Evolutionary conservation across 2,329 filamentous ascomycete genomes (phyloP).

Genomic region (Monosporascus ibericus): DNA sequence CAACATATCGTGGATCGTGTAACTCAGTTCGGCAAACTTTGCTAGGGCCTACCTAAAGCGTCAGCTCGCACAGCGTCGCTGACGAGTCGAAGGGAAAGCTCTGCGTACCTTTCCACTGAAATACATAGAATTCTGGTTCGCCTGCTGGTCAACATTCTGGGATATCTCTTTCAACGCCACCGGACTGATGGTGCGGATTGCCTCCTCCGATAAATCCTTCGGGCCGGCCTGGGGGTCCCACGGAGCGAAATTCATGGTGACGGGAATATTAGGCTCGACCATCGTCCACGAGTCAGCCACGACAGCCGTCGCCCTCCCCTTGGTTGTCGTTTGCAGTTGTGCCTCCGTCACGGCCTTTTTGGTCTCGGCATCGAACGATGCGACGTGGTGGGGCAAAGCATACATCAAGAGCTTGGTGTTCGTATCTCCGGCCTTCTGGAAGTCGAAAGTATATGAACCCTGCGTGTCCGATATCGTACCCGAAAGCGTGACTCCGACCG

Average conservation of each 20-base stretch:
- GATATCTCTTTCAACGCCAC: constrained; percentile 67
- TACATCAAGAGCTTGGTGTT: constrained; percentile 69
- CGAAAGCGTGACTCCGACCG: constrained; percentile 56
- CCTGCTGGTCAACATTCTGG: constrained; percentile 68
- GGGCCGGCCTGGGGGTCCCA: constrained; percentile 56
- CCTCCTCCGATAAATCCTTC: constrained; percentile 44
- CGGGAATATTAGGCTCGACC: constrained; percentile 66
- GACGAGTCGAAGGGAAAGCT: constrained; percentile 14
- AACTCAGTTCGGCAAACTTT: constrained; percentile 68
- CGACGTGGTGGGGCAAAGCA: constrained; percentile 77
- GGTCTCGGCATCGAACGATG: constrained; percentile 61
- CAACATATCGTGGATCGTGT: constrained; percentile 58
- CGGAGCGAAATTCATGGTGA: constrained; percentile 69
- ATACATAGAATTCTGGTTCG: constrained; percentile 82
- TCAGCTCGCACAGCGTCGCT: constrained; percentile 12
- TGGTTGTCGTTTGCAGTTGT: constrained; percentile 73
- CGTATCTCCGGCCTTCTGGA: constrained; percentile 61
- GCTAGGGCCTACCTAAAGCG: constrained; percentile 49
- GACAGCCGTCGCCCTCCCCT: constrained; percentile 71
- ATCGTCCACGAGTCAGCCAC: constrained; percentile 71
- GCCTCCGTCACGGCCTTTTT: constrained; percentile 47
- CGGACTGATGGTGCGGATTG: constrained; percentile 52
- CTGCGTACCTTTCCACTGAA: constrained; percentile 71
- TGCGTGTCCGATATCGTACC: constrained; percentile 52
- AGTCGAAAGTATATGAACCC: constrained; percentile 70